phyloP scores from a whole-genome alignment of 768 basidiomycete genomes.

The Auriscalpium orientale region DNA sequence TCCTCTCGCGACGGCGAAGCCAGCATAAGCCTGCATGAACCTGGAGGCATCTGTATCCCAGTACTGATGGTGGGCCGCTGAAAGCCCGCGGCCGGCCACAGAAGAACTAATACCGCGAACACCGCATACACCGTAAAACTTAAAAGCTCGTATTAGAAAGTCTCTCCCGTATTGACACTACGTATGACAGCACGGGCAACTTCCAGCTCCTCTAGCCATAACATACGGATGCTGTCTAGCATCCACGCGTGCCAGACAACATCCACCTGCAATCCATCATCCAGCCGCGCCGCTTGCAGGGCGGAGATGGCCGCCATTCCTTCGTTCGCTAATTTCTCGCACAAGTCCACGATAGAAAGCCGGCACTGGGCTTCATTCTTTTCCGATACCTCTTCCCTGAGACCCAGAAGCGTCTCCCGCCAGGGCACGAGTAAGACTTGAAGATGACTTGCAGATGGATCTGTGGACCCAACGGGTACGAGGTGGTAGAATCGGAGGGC shows the following conservation, averaged over 20 bases:
- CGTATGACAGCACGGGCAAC: slow-evolving; percentile 42
- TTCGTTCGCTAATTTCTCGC: slow-evolving; percentile 35
- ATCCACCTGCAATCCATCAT: slow-evolving; percentile 8
- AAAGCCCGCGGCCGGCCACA: too few species aligned
- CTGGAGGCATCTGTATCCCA: too few species aligned
- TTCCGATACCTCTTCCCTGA: slow-evolving; percentile 18
- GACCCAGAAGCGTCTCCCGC: slow-evolving; percentile 40
- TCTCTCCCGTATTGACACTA: slow-evolving; percentile 38
- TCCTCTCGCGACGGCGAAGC: too few species aligned
- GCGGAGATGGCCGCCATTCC: slow-evolving; percentile 26
- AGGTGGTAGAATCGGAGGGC: slow-evolving; percentile 62
- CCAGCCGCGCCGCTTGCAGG: slow-evolving; percentile 17
- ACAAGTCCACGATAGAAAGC: slow-evolving; percentile 28
- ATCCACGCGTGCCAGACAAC: slow-evolving; percentile 28
- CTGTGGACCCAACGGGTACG: slow-evolving; percentile 15
- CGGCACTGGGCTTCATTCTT: slow-evolving; percentile 24
- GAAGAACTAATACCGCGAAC: too few species aligned
- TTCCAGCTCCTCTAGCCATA: slow-evolving; percentile 57
- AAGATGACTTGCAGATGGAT: too few species aligned
- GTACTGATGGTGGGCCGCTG: too few species aligned
- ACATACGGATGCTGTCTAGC: slow-evolving; percentile 30
- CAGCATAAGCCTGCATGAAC: too few species aligned
- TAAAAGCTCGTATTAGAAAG: slow-evolving; percentile 31
- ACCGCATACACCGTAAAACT: background rate
- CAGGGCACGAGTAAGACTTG: slow-evolving; percentile 27